Evolutionary conservation across 495 filamentous ascomycete species (phyloP).

Genomic region (Podospora didyma): DNA sequence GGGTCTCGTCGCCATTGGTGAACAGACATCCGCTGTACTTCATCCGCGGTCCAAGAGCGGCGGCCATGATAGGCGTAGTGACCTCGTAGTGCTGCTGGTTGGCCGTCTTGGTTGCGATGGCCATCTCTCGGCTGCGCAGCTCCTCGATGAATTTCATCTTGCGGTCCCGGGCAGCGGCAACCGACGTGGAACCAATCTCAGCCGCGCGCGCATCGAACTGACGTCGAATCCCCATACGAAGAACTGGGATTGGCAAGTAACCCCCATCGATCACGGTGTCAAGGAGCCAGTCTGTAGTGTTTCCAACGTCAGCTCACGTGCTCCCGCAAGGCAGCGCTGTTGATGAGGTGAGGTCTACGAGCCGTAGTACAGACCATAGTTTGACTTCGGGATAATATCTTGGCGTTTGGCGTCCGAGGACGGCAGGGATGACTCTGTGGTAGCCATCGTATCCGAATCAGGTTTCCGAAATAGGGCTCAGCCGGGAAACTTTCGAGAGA

Average conservation of each 20-base stretch:
- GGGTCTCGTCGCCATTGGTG: conserved; percentile 48
- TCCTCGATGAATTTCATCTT: conserved; percentile 57
- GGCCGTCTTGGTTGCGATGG: conserved; percentile 56
- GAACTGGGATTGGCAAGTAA: conserved; percentile 53
- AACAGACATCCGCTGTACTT: conserved; percentile 62
- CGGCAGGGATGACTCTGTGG: too few species aligned
- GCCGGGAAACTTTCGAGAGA: too few species aligned
- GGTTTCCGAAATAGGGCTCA: too few species aligned
- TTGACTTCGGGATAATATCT: too few species aligned
- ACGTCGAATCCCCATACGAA: conserved; percentile 53
- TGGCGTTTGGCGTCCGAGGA: too few species aligned
- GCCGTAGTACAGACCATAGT: too few species aligned
- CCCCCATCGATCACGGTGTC: conserved; percentile 50
- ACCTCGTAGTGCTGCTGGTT: conserved; percentile 69
- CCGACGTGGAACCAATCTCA: conserved; percentile 41
- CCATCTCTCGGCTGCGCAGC: conserved; percentile 53
- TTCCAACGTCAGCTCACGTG: too few species aligned
- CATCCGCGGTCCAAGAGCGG: conserved; percentile 58
- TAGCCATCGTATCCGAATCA: too few species aligned
- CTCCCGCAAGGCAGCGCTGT: too few species aligned
- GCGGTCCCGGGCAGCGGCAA: conserved; percentile 40
- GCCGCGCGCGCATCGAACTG: conserved; percentile 51
- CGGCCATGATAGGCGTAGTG: conserved; percentile 52
- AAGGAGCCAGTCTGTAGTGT: conserved; percentile 1
- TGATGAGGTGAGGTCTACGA: neutral